Base-by-base conservation (phyloP, 208 protist genomes). In the Naegleria gruberi region DNA sequence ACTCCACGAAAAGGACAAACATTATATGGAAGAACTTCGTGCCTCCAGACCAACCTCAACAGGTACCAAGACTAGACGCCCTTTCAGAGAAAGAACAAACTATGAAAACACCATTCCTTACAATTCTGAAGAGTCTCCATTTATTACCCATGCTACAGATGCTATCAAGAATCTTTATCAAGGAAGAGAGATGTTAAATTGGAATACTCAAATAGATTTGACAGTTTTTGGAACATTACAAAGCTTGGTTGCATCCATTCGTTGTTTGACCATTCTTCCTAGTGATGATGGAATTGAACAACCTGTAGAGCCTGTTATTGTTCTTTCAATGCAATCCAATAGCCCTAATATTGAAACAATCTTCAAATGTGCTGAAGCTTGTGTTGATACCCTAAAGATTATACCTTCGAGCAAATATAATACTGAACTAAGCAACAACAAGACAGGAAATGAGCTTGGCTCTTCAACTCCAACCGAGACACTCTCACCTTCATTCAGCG, bases 101-200 rank as follows among this genome's bases (percentile, higher is more conserved):
- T 4, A 4, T 19, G 51, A 65, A 65, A 65, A 65, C 30, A 19
- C 51, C 15, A 30, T 30, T 23, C 10, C 34, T 5, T n/a, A 7
- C 4, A 30, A 77, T 77, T 6, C 65, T 37, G 65, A 77, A 77
- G 30, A 77, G 8, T 77, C 65, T 37, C 65, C 65, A 37, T 77
- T 77, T n/a, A 37, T 37, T 77, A 37, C 26, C 8, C n/a, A 19
- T 77, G 5, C 65, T 19, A 7, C 12, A 7, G 30, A 77, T 37
- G 65, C 17, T 2, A 37, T 77, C 65, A 77, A 77, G n/a, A 77
- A 77, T 77, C 65, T 77, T 19, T 77, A 77, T 37, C 65, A 77
- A 77, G 65, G 65, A 77, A 77, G 65, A 77, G 65, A 77, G 34
- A 77, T 8, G 30, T 77, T 77, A n/a, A 77, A 77, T n/a, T 77